Evolutionary conservation across 2,329 filamentous ascomycete species (phyloP).

Genomic region (Piedraia hortae): DNA sequence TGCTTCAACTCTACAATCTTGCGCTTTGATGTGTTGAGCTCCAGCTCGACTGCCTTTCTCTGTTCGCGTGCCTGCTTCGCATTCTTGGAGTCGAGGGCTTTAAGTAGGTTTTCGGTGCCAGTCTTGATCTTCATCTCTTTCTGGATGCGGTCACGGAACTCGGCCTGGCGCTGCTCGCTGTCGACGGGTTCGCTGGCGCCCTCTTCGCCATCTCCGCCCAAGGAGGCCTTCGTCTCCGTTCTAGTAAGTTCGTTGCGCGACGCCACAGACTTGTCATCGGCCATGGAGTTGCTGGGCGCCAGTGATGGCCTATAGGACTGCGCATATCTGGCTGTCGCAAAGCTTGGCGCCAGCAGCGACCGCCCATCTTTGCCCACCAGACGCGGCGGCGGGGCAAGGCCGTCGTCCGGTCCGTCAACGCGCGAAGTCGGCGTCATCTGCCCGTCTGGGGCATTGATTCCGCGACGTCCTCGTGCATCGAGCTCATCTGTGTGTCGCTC

Average conservation of each 20-base stretch:
- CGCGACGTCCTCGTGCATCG: constrained; percentile 8
- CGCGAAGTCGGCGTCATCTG: constrained; percentile 15
- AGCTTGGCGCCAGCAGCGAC: constrained; percentile 24
- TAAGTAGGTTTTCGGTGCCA: constrained; percentile 89
- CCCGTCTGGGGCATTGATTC: constrained; percentile 2
- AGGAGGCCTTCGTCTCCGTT: constrained; percentile 26
- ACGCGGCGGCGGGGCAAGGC: constrained; percentile 14
- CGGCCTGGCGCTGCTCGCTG: constrained; percentile 45
- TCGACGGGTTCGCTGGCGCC: constrained; percentile 23
- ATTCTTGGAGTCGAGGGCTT: constrained; percentile 82
- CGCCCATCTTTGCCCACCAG: constrained; percentile 23
- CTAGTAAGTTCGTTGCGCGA: constrained; percentile 32
- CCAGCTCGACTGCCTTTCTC: constrained; percentile 35
- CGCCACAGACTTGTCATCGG: constrained; percentile 49
- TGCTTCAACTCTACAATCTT: constrained; percentile 32
- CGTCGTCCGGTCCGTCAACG: constrained; percentile 7
- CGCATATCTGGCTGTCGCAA: constrained; percentile 23
- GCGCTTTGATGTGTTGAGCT: constrained; percentile 67
- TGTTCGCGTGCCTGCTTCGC: constrained; percentile 70
- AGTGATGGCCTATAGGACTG: constrained; percentile 42
- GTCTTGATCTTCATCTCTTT: constrained; percentile 96
- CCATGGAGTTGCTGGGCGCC: constrained; percentile 55
- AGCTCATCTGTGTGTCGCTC: no score
- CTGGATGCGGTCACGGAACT: constrained; percentile 60
- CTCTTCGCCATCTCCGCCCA: constrained; percentile 21